A percentile compares a stretch with the other conserved stretches of the same genome.
These are phyloP conservation scores for Neophaeococcomyces aloes DNA, from an alignment of 2,329 filamentous ascomycete genomes.

Conservation along the genomic window DNA sequence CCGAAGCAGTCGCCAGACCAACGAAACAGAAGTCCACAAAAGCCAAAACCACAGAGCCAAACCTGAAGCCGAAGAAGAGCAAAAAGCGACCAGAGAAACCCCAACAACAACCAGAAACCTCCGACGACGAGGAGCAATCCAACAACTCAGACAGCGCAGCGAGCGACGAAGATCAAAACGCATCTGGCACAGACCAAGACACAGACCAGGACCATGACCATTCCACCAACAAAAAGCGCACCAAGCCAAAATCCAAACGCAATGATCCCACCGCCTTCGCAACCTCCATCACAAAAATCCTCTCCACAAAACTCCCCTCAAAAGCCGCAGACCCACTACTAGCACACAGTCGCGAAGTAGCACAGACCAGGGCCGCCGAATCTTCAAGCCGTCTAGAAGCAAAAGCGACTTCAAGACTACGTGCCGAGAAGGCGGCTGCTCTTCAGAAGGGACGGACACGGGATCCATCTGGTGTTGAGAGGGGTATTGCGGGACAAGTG, in stretches of 20 bases:
- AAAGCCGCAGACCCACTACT: conserved; percentile 86
- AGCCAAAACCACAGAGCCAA: background rate
- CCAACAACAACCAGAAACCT: conserved; percentile 7
- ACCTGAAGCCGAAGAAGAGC: conserved; percentile 13
- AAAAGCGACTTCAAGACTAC: conserved; percentile 67
- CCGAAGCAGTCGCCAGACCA: conserved; percentile 18
- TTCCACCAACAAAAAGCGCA: conserved; percentile 29
- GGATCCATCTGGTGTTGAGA: conserved; percentile 63
- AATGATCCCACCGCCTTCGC: conserved; percentile 89
- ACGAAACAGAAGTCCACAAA: conserved; percentile 16
- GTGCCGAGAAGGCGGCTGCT: conserved; percentile 67
- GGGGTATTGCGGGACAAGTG: conserved; percentile 42
- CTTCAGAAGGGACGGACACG: conserved; percentile 78
- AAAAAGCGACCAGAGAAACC: conserved; percentile 12
- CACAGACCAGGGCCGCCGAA: conserved; percentile 59
- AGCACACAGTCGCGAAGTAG: conserved; percentile 65
- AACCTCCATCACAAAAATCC: conserved; percentile 84
- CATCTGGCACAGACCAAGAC: conserved; percentile 13
- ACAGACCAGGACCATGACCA: conserved; percentile 34
- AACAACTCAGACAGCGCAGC: conserved; percentile 21
- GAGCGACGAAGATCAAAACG: conserved; percentile 7
- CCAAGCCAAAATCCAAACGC: conserved; percentile 49
- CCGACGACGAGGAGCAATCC: background rate
- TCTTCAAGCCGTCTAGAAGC: conserved; percentile 69
- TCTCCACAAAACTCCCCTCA: conserved; percentile 76